A percentile compares a stretch with the other conserved stretches of the same genome.
These are phyloP conservation scores for Cordyceps cicadae DNA, from an alignment of 2,329 filamentous ascomycete species.

Conservation along the genomic window DNA sequence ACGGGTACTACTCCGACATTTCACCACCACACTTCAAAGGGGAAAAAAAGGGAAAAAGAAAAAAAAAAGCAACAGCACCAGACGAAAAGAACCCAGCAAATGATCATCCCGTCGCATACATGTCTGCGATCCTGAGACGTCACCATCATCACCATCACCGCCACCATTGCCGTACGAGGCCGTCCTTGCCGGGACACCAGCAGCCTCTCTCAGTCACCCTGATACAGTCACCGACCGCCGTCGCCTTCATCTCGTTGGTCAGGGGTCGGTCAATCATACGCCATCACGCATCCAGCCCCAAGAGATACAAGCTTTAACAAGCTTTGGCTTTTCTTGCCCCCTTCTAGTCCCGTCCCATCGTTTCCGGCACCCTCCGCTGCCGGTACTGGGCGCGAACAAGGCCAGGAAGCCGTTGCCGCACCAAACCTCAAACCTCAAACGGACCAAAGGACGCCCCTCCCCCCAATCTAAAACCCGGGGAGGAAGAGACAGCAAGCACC, in stretches of 20 bases:
- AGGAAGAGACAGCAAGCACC: not conserved
- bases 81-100: not conserved
- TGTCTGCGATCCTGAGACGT: slow-evolving; percentile 10
- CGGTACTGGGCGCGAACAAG: not conserved
- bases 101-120: slow-evolving; percentile 5
- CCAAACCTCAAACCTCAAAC: slow-evolving; percentile 4
- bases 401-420: not conserved
- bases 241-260: not conserved
- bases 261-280: not conserved
- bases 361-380: not conserved
- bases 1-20: no score
- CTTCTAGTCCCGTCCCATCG: not conserved
- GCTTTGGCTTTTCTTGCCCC: not conserved
- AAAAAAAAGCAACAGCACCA: not conserved
- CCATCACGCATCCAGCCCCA: not conserved
- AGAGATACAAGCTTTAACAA: not conserved
- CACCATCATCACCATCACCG: not conserved
- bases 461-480: not conserved
- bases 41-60: no score
- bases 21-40: no score
- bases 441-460: not conserved
- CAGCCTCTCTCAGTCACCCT: not conserved
- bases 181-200: not conserved
- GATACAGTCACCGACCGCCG: not conserved
- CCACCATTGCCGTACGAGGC: not conserved